Evolutionary conservation across 1,139 yeast genomes (phyloP).

Genomic region (Insectozyma bohioensis): DNA sequence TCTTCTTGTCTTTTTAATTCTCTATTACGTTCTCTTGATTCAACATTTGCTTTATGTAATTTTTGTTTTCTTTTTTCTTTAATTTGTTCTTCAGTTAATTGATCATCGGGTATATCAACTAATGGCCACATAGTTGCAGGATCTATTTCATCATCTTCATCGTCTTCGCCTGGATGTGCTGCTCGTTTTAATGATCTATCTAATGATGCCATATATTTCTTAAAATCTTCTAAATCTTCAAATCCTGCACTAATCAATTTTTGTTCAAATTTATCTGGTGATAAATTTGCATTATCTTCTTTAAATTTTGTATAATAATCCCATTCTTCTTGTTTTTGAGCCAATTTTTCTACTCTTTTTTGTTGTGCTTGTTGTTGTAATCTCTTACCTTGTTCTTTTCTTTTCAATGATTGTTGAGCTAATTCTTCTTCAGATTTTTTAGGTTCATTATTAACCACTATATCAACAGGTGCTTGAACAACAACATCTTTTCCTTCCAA

Average conservation of each 20-base stretch:
- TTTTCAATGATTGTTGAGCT: constrained; percentile 71
- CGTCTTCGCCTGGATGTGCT: constrained; percentile 54
- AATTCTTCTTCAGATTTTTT: constrained; percentile 85
- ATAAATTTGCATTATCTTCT: constrained; percentile 49
- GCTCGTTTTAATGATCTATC: constrained; percentile 72
- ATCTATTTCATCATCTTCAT: constrained; percentile 42
- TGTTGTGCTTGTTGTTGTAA: constrained; percentile 92
- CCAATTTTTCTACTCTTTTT: constrained; percentile 74
- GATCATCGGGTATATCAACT: constrained; percentile 80
- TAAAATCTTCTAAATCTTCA: constrained; percentile 69
- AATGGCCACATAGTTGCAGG: constrained; percentile 69
- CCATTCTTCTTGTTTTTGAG: constrained; percentile 78
- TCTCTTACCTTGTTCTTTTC: constrained; percentile 83
- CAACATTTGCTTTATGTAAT: constrained; percentile 80
- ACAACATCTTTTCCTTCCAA: constrained; percentile 70
- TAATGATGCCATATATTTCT: constrained; percentile 62
- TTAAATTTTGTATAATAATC: constrained; percentile 65
- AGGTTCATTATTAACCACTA: constrained; percentile 49
- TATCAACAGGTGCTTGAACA: constrained; percentile 74
- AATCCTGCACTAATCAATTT: constrained; percentile 74
- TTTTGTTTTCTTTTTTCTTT: constrained; percentile 86
- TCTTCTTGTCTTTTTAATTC: constrained; percentile 65
- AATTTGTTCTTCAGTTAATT: constrained; percentile 73
- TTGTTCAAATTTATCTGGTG: constrained; percentile 41
- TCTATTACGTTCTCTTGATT: constrained; percentile 81